phyloP scores from a whole-genome alignment of 306 rosid genomes.

The Fragaria ananassa region DNA sequence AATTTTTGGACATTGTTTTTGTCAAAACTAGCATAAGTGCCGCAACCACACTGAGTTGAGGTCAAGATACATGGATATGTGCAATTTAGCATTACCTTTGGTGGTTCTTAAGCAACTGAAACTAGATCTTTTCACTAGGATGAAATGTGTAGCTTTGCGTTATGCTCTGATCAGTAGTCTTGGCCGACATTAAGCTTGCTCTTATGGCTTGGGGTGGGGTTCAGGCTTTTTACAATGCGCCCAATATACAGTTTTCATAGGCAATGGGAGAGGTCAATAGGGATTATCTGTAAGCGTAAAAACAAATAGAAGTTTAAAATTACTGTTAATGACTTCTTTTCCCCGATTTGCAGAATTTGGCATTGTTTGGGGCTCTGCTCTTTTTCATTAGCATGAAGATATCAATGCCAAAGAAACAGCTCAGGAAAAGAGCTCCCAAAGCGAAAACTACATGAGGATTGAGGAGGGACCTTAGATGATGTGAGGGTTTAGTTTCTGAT shows the following conservation, averaged over 20 bases:
- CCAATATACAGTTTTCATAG: not conserved
- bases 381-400: slow-evolving; percentile 58
- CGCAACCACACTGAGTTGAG: not conserved
- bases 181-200: not conserved
- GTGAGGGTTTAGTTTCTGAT: not conserved
- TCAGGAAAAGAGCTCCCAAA: slow-evolving; percentile 45
- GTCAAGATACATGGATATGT: not conserved
- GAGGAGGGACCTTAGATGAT: slow-evolving; percentile 11
- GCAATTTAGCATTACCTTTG: no score
- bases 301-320: not conserved
- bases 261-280: not conserved
- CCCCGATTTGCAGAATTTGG: slow-evolving; percentile 48
- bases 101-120: not conserved
- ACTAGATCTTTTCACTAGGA: not conserved
- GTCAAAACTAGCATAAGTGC: not conserved
- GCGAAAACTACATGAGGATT: slow-evolving; percentile 43
- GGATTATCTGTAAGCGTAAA: not conserved
- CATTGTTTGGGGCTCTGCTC: slow-evolving; percentile 65
- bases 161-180: not conserved
- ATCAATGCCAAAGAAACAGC: slow-evolving; percentile 48
- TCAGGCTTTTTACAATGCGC: not conserved
- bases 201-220: not conserved
- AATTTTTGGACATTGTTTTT: not conserved
- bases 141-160: not conserved
- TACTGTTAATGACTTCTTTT: not conserved